Percentiles rank a stretch among this genome's conserved stretches.
These are phyloP conservation scores for Amyloporia xantha DNA, from an alignment of 768 basidiomycete genomes.

Conservation along the genomic window DNA sequence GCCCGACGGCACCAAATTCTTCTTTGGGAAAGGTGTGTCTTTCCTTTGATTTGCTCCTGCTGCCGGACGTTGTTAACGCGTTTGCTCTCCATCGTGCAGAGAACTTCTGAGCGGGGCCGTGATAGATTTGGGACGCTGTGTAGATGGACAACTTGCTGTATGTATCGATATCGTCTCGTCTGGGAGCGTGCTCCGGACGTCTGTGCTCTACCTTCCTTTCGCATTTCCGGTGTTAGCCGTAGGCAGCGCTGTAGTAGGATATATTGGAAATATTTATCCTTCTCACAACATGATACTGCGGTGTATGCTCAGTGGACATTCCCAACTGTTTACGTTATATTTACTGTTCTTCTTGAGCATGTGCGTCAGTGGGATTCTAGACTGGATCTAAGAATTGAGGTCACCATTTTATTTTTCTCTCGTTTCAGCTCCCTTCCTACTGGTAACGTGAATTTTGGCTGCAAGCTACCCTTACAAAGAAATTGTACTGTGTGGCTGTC, in stretches of 20 bases:
- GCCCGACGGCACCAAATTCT: slow-evolving; percentile 75
- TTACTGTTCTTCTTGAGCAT: too few relatives aligned
- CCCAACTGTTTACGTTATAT: too few relatives aligned
- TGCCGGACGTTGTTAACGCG: background rate
- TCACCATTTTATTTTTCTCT: too few relatives aligned
- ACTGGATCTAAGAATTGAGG: too few relatives aligned
- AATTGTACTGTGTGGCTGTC: too few relatives aligned
- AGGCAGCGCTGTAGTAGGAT: background rate
- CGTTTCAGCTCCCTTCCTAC: too few relatives aligned
- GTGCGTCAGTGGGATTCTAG: too few relatives aligned
- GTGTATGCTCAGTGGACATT: too few relatives aligned
- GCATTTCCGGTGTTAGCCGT: background rate
- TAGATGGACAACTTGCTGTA: background rate
- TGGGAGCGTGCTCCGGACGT: slow-evolving; percentile 4
- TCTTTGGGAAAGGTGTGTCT: slow-evolving; percentile 78
- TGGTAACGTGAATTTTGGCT: too few relatives aligned
- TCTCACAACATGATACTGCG: too few relatives aligned
- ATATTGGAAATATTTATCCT: background rate
- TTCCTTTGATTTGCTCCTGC: background rate
- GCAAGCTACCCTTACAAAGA: too few relatives aligned
- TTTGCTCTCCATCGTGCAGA: slow-evolving; percentile 11
- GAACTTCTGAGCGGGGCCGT: slow-evolving; percentile 19
- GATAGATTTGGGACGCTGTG: background rate
- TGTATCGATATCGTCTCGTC: background rate
- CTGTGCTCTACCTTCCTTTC: background rate